phyloP scores from a whole-genome alignment of 2,329 filamentous ascomycete species.

The Camillea tinctor region DNA sequence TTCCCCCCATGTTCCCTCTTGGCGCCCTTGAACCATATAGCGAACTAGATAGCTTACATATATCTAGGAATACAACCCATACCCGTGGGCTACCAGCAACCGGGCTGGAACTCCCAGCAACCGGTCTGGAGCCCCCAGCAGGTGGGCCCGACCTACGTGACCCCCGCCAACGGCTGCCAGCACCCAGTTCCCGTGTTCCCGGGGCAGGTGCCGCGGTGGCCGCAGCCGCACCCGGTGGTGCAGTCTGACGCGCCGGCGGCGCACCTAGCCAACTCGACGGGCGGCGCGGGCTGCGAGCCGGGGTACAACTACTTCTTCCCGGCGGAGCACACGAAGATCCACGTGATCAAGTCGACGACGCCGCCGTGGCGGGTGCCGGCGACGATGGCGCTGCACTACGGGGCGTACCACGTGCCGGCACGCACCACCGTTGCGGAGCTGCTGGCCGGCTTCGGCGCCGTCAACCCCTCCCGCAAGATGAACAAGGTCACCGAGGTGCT shows the following conservation, averaged over 20 bases:
- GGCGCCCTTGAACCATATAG: not conserved
- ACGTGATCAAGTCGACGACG: slow-evolving; percentile 51
- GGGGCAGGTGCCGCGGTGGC: slow-evolving; percentile 35
- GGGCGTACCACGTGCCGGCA: slow-evolving; percentile 51
- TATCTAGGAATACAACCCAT: not conserved
- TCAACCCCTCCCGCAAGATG: slow-evolving; percentile 48
- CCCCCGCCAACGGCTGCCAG: slow-evolving; percentile 18
- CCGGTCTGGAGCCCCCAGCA: not conserved
- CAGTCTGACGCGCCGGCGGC: slow-evolving; percentile 48
- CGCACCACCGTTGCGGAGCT: slow-evolving; percentile 55
- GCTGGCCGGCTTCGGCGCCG: slow-evolving; percentile 57
- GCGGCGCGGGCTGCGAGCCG: slow-evolving; percentile 57
- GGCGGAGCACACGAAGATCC: slow-evolving; percentile 55
- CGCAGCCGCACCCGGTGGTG: slow-evolving; percentile 42
- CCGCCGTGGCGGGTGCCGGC: slow-evolving; percentile 53
- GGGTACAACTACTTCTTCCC: slow-evolving; percentile 66
- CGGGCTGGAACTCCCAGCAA: too few species aligned
- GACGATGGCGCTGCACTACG: slow-evolving; percentile 44
- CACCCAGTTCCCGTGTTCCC: slow-evolving; percentile 24
- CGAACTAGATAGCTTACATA: slow-evolving; percentile 4
- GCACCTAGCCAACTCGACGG: slow-evolving; percentile 56
- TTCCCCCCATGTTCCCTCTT: slow-evolving; percentile 11
- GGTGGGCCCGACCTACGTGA: slow-evolving; percentile 20
- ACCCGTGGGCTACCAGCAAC: not conserved
- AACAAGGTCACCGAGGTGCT: slow-evolving; percentile 59